phyloP scores from a whole-genome alignment of 352 stramenopile species.

The Globisporangium carolinianum region DNA sequence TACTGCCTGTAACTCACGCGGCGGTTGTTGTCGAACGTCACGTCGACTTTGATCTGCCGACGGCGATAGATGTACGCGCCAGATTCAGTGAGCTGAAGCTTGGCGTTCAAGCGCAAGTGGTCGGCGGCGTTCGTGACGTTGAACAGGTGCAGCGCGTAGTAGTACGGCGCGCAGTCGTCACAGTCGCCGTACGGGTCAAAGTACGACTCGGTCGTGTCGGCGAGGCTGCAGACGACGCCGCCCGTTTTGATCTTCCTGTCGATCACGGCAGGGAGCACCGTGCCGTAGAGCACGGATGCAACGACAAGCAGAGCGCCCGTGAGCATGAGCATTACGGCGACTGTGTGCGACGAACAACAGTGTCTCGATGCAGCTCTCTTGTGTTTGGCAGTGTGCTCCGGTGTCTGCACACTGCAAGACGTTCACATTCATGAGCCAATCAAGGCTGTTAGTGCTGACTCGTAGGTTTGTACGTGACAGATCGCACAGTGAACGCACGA shows the following conservation, averaged over 20 bases:
- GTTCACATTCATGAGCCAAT: neutral
- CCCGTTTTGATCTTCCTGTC: constrained; percentile 32
- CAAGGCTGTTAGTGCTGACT: neutral
- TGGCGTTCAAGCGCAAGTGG: constrained; percentile 36
- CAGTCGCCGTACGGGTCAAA: constrained; percentile 64
- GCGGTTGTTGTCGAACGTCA: constrained; percentile 40
- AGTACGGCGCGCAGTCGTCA: constrained; percentile 71
- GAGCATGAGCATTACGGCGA: constrained; percentile 28
- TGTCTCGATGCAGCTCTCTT: neutral
- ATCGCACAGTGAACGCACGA: constrained; percentile 3
- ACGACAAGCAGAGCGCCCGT: constrained; percentile 24
- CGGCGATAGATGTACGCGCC: constrained; percentile 68
- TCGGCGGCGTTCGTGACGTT: constrained; percentile 74
- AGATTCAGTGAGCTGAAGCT: constrained; percentile 57
- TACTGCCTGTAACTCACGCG: constrained; percentile 71
- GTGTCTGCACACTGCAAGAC: neutral
- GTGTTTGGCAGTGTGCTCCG: neutral
- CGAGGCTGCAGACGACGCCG: constrained; percentile 33
- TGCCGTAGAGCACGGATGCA: constrained; percentile 45
- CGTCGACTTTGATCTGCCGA: constrained; percentile 53
- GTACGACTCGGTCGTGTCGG: constrained; percentile 36
- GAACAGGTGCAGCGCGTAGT: constrained; percentile 55
- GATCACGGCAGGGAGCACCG: constrained; percentile 43
- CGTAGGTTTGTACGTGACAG: neutral
- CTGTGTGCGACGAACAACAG: constrained; percentile 28